These are phyloP conservation scores for Epichloe bromicola DNA, from an alignment of 2,329 filamentous ascomycete genomes.

Conservation along the genomic window DNA sequence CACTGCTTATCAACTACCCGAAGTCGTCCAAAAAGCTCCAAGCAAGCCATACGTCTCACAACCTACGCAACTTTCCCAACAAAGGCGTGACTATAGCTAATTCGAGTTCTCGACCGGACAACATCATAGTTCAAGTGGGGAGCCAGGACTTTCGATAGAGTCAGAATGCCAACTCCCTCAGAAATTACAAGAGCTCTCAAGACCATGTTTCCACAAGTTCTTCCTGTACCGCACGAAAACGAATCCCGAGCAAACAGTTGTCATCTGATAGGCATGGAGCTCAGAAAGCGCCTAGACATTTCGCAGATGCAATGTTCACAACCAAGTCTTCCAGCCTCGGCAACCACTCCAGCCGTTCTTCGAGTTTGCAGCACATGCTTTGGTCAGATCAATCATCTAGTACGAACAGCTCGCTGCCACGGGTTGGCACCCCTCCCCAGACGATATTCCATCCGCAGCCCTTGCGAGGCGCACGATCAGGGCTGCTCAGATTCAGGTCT, in stretches of 20 bases:
- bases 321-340: constrained; percentile 4
- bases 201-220: neutral
- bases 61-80: neutral
- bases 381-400: constrained; percentile 6
- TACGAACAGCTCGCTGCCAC: constrained; percentile 5
- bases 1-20: constrained; percentile 12
- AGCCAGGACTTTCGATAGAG: constrained; percentile 18
- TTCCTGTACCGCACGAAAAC: neutral
- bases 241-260: neutral
- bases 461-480: constrained; percentile 3
- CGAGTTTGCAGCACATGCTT: neutral
- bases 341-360: constrained; percentile 3
- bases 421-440: neutral
- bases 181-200: neutral
- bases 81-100: neutral
- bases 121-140: constrained; percentile 17
- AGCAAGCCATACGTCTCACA: neutral
- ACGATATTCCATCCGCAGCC: constrained; percentile 15
- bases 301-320: neutral
- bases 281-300: neutral
- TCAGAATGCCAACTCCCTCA: constrained; percentile 7
- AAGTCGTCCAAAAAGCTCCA: constrained; percentile 6
- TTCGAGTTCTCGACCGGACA: neutral
- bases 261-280: neutral
- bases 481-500: constrained; percentile 1